A percentile compares a stretch with the other conserved stretches of the same genome.
Conservation (phyloP, 164 flowering plant genomes). For the Cinnamomum micranthum region DNA sequence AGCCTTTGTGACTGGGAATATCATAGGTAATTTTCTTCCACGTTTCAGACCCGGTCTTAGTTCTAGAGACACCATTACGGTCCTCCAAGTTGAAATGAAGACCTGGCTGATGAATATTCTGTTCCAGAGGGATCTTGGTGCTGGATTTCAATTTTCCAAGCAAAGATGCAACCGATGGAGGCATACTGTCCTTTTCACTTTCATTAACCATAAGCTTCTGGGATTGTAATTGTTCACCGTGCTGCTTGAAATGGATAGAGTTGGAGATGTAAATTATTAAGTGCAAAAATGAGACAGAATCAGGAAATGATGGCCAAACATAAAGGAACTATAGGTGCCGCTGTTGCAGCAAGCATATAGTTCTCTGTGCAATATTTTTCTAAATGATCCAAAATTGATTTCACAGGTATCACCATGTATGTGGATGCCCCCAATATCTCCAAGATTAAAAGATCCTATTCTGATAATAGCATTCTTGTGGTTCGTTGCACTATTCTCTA, state of each 20-base stretch:
- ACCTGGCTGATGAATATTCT: neutral
- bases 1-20: slow-evolving; percentile 6
- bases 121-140: neutral
- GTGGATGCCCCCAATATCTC: no score
- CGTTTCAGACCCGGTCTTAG: neutral
- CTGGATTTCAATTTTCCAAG: slow-evolving; percentile 6
- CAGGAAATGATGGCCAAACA: neutral
- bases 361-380: no score
- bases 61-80: slow-evolving; percentile 8
- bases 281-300: neutral
- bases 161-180: neutral
- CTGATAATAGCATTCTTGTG: no score
- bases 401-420: no score
- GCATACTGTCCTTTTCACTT: neutral
- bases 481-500: no score
- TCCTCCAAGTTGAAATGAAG: neutral
- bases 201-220: neutral
- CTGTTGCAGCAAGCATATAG: no score
- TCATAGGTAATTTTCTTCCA: neutral
- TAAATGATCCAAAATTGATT: no score
- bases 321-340: neutral
- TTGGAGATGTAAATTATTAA: neutral
- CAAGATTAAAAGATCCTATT: no score
- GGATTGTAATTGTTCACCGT: neutral
- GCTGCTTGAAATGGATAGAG: slow-evolving; percentile 14